Percentiles rank a stretch among this genome's conserved stretches.
Evolutionary conservation across 2,329 filamentous ascomycete species (phyloP).

Genomic region (Pseudocercospora fijiensis): DNA sequence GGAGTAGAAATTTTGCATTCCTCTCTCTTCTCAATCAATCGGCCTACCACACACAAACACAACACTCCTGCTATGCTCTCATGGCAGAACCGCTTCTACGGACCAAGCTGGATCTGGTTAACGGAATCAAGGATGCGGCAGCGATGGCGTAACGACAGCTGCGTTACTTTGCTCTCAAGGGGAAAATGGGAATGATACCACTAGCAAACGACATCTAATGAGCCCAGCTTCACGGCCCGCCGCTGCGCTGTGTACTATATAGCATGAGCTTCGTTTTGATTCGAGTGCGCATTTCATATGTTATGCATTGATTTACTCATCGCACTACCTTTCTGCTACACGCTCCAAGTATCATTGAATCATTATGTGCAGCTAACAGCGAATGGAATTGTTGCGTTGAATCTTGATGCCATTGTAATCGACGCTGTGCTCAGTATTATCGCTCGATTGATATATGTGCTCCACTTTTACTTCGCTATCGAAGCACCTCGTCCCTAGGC

Average conservation of each 20-base stretch:
- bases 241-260: conserved; percentile 25
- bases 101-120: conserved; percentile 12
- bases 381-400: neutral
- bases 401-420: neutral
- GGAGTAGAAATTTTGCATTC: conserved; percentile 29
- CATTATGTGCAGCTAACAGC: neutral
- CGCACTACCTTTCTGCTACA: neutral
- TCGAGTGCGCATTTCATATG: conserved; percentile 6
- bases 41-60: neutral
- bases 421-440: neutral
- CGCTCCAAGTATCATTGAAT: neutral
- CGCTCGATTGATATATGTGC: too few species aligned
- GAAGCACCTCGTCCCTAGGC: neutral
- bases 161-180: conserved; percentile 22
- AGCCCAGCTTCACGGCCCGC: conserved; percentile 18
- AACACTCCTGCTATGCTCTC: conserved; percentile 8
- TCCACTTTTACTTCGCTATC: neutral
- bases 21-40: neutral
- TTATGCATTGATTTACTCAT: neutral
- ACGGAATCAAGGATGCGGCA: conserved; percentile 14
- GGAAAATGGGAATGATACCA: conserved; percentile 27
- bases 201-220: conserved; percentile 17
- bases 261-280: conserved; percentile 13
- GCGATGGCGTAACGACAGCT: conserved; percentile 22
- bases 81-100: conserved; percentile 9